Evolutionary conservation across 192 early-diverging fungal species (phyloP).

Genomic region (Mortierella hygrophila): DNA sequence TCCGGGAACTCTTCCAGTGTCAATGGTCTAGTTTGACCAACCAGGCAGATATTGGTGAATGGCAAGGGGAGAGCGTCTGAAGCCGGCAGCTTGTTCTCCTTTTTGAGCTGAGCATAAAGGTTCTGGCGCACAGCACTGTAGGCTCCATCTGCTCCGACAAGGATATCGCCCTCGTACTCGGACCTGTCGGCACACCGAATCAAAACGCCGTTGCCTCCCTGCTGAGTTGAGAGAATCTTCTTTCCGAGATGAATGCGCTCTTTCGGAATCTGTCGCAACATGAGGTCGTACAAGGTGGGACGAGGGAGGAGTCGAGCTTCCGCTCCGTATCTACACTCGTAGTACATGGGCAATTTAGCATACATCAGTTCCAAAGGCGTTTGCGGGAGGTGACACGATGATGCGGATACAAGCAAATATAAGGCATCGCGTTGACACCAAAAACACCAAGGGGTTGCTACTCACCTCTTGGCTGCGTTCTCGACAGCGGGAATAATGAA

Average conservation of each 20-base stretch:
- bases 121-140: slow-evolving; percentile 29
- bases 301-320: not conserved
- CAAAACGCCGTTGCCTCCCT: slow-evolving; percentile 19
- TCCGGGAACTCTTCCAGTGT: slow-evolving; percentile 1
- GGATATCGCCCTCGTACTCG: slow-evolving; percentile 14
- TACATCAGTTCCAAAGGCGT: not conserved
- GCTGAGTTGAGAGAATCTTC: not conserved
- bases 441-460: no score
- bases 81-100: not conserved
- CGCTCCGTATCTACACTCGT: not conserved
- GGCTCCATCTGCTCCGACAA: not conserved
- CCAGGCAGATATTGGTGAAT: not conserved
- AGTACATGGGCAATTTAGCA: no score
- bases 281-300: slow-evolving; percentile 10
- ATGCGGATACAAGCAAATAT: not conserved
- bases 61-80: not conserved
- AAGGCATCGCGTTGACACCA: not conserved
- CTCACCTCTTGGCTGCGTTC: not conserved
- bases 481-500: not conserved
- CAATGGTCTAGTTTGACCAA: slow-evolving; percentile 7
- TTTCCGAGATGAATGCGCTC: slow-evolving; percentile 26
- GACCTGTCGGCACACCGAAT: slow-evolving; percentile 25
- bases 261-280: not conserved
- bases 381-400: no score
- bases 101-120: not conserved